Evolutionary conservation across 176 grass and related monocot species (phyloP), one percentile per base, ranked within the genome.

Genomic region (Areca catechu): DNA sequence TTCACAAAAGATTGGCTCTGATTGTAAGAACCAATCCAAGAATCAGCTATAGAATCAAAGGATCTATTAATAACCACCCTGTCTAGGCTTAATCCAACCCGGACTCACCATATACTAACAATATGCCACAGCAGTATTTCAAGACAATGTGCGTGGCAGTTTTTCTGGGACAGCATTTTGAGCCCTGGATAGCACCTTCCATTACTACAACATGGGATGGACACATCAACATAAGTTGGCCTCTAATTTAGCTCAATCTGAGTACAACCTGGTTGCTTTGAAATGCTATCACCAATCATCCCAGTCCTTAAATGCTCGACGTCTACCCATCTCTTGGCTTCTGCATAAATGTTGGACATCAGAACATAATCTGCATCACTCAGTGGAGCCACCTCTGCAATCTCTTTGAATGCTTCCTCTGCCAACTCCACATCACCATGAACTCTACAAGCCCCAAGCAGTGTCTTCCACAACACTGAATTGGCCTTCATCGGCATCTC

Each of bases 321-420:
- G 57, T 81, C 79, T 19, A 62, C 72, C 90, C 90, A 95, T 50
- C 77, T 67, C 15, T 69, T 68, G 66, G 86, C 74, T 66, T 89
- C 67, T n/a, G 86, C 82, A 71, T 79, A 95, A 50, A 68, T 75
- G 78, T 86, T 95, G 15, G 85, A 86, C 69, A 79, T 60, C 7
- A 57, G 24, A 48, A 84, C 59, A 62, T 60, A 22, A 50, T 73
- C 73, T 7, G 58, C 85, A 56, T 84, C 74, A 54, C 76, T 64
- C 0, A 63, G 7, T 7, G 70, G 48, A 21, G 65, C 65, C 58
- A 78, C 49, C 57, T 86, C 24, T 24, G 9, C 53, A 48, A 77
- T 53, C 21, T 83, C 80, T 68, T 55, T 68, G 34, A 73, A 63
- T 54, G 61, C 80, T 16, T 20, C 30, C 29, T 83, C 68, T 63